A percentile compares a stretch with the other conserved stretches of the same genome.
phyloP scores from a whole-genome alignment of 345 rosid genomes.

The Populus euphratica region DNA sequence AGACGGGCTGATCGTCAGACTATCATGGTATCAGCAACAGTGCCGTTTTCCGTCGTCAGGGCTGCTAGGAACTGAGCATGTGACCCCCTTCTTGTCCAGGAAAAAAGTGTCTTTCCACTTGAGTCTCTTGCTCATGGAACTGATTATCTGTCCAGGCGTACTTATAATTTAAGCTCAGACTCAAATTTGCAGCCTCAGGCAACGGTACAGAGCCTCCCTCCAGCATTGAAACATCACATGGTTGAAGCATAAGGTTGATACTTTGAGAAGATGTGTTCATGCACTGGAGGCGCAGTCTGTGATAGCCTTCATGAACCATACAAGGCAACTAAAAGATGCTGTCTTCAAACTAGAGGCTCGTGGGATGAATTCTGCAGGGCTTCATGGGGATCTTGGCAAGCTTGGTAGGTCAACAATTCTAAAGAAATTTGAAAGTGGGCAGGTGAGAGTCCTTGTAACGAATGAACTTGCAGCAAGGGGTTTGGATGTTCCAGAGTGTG shows the following conservation, averaged over 20 bases:
- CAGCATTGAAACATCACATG: constrained; percentile 61
- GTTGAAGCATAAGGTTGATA: constrained; percentile 43
- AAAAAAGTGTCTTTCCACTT: constrained; percentile 56
- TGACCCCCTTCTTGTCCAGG: constrained; percentile 81
- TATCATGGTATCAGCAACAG: constrained; percentile 85
- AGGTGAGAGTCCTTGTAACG: constrained; percentile 71
- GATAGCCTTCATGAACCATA: constrained; percentile 88
- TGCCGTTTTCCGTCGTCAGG: constrained; percentile 84
- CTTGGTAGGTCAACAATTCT: constrained; percentile 78
- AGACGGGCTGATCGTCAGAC: constrained; percentile 57
- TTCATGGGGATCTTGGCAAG: constrained; percentile 95
- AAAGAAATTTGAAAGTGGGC: constrained; percentile 80
- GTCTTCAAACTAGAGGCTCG: constrained; percentile 91
- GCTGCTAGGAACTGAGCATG: constrained; percentile 89
- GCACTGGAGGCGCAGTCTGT: constrained; percentile 81
- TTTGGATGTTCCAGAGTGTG: constrained; percentile 86
- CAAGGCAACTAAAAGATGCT: constrained; percentile 82
- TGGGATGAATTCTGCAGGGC: constrained; percentile 72
- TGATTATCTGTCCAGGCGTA: constrained; percentile 33
- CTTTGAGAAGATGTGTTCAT: constrained; percentile 79
- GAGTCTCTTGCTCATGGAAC: constrained; percentile 53
- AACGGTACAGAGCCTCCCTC: constrained; percentile 74
- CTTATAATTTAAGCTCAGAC: constrained; percentile 35
- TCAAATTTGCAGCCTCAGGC: constrained; percentile 44
- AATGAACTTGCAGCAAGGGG: constrained; percentile 97